phyloP scores from a whole-genome alignment of 2,329 filamentous ascomycete genomes.

The Fusarium buharicum region DNA sequence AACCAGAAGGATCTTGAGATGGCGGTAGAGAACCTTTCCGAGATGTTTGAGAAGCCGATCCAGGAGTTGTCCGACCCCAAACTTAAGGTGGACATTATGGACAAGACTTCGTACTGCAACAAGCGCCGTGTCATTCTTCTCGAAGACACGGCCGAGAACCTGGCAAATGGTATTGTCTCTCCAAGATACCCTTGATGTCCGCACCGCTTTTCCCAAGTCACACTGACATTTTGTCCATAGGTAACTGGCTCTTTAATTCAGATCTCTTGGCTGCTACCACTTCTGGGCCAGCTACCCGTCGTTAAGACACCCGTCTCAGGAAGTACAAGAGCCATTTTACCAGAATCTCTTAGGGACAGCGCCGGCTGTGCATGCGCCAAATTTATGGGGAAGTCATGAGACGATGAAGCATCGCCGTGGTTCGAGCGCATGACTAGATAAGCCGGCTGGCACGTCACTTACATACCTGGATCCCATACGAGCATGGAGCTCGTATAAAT shows the following conservation, averaged over 20 bases:
- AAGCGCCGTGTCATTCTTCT: slow-evolving; percentile 89
- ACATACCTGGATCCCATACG: slow-evolving; percentile 7
- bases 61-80: slow-evolving; percentile 85
- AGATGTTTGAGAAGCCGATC: slow-evolving; percentile 99
- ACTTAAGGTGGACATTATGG: slow-evolving; percentile 97
- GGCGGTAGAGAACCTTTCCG: slow-evolving; percentile 95
- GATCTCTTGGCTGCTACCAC: slow-evolving; percentile 39
- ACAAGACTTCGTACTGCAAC: slow-evolving; percentile 97
- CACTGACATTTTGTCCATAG: slow-evolving; percentile 49
- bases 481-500: slow-evolving; percentile 13
- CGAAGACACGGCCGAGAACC: slow-evolving; percentile 90
- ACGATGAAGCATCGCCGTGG: background rate
- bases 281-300: slow-evolving; percentile 39
- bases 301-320: slow-evolving; percentile 16
- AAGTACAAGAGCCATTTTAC: background rate
- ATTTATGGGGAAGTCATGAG: background rate
- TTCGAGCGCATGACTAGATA: slow-evolving; percentile 3
- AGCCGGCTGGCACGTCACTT: slow-evolving; percentile 3
- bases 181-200: background rate
- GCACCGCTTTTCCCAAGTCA: background rate
- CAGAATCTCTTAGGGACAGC: background rate
- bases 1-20: slow-evolving; percentile 98
- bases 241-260: slow-evolving; percentile 60
- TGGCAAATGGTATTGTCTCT: slow-evolving; percentile 75
- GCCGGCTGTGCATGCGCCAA: background rate